Conservation (phyloP, 768 basidiomycete species). For the Suillus spraguei region DNA sequence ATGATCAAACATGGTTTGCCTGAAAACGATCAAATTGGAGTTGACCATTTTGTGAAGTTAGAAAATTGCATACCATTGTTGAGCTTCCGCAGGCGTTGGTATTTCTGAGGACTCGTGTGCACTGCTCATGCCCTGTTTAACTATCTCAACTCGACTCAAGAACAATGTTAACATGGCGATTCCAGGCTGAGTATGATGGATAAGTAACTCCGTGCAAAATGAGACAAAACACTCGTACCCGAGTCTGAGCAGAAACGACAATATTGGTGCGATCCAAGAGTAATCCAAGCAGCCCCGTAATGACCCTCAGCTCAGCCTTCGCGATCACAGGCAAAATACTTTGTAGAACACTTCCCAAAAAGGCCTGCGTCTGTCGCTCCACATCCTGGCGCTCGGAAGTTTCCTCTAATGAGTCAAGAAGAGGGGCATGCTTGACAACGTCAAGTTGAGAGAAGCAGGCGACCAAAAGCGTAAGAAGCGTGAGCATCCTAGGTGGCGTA, state of each 20-base stretch:
- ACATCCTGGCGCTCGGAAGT: slow-evolving; percentile 64
- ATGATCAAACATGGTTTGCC: slow-evolving; percentile 88
- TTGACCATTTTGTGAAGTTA: neutral
- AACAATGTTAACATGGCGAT: slow-evolving; percentile 89
- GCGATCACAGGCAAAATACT: slow-evolving; percentile 84
- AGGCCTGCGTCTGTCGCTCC: slow-evolving; percentile 89
- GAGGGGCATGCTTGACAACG: slow-evolving; percentile 76
- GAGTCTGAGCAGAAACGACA: slow-evolving; percentile 71
- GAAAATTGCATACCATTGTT: slow-evolving; percentile 66
- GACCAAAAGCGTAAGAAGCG: slow-evolving; percentile 86
- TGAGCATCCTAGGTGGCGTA: slow-evolving; percentile 75
- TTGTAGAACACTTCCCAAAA: slow-evolving; percentile 83
- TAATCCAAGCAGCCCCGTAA: slow-evolving; percentile 85
- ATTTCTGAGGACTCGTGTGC: slow-evolving; percentile 56
- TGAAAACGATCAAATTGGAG: slow-evolving; percentile 29
- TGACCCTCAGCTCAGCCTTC: slow-evolving; percentile 75
- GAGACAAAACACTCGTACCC: slow-evolving; percentile 50
- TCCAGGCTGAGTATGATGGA: slow-evolving; percentile 64
- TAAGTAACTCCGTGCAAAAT: slow-evolving; percentile 12
- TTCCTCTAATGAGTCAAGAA: slow-evolving; percentile 70
- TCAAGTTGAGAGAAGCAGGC: slow-evolving; percentile 95
- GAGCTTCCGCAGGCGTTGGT: slow-evolving; percentile 72
- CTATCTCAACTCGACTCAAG: slow-evolving; percentile 89
- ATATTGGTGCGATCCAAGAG: slow-evolving; percentile 81
- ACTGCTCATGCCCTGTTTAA: slow-evolving; percentile 70